phyloP scores from a whole-genome alignment of 1,284 basidiomycete genomes.

The Fistulinella staudtii region DNA sequence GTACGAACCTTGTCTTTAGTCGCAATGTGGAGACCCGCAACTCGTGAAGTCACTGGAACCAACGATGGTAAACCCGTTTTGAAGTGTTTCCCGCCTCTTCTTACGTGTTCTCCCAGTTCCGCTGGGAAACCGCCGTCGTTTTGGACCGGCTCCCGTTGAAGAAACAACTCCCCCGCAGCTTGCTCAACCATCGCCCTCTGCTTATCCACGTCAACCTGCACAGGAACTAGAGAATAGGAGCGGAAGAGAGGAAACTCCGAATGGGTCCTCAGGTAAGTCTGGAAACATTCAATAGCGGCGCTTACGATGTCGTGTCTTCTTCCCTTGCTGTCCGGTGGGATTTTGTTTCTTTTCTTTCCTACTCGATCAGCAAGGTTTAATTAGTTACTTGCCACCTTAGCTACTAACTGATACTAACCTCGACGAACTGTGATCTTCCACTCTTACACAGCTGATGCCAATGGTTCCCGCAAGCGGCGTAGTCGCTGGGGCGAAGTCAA shows the following conservation, averaged over 20 bases:
- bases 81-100: constrained; percentile 6
- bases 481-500: constrained; percentile 95
- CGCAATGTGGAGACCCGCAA: constrained; percentile 85
- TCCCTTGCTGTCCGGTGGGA: constrained; percentile 33
- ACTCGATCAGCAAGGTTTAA: constrained; percentile 31
- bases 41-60: constrained; percentile 77
- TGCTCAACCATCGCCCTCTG: constrained; percentile 80
- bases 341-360: constrained; percentile 24
- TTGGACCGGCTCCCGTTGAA: constrained; percentile 78
- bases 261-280: constrained; percentile 58
- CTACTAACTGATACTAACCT: constrained; percentile 58
- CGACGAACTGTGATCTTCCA: constrained; percentile 38
- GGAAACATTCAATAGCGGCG: constrained; percentile 28
- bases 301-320: constrained; percentile 32
- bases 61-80: constrained; percentile 59
- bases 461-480: constrained; percentile 85
- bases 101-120: constrained; percentile 53
- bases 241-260: constrained; percentile 58
- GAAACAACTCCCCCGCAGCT: constrained; percentile 73
- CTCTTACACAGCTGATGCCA: constrained; percentile 59
- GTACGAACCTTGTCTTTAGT: constrained; percentile 27
- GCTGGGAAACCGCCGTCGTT: constrained; percentile 82
- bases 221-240: constrained; percentile 55
- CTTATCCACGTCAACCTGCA: constrained; percentile 64
- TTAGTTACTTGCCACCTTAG: constrained; percentile 43